These are phyloP conservation scores for Arctostaphylos glauca DNA, from an alignment of 148 eudicot genomes.

Conservation along the genomic window DNA sequence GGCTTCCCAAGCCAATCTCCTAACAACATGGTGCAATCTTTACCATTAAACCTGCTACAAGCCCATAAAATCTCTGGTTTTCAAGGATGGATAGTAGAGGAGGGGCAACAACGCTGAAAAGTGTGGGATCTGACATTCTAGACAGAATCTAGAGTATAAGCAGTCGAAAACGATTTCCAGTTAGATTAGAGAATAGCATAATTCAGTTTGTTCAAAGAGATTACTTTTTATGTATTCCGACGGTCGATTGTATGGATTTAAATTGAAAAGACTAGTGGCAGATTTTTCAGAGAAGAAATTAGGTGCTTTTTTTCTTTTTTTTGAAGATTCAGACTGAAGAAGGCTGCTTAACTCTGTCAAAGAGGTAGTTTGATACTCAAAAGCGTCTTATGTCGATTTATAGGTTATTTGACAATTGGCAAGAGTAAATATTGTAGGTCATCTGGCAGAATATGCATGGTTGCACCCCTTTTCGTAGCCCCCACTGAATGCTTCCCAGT, in stretches of 20 bases:
- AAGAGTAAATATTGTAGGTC: background rate
- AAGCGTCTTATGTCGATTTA: background rate
- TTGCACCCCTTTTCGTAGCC: background rate
- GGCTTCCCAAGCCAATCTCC: conserved; percentile 1
- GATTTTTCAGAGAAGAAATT: too few relatives aligned
- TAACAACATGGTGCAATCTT: background rate
- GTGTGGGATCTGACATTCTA: background rate
- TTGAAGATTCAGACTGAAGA: background rate
- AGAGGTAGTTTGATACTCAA: background rate
- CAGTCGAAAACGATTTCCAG: background rate
- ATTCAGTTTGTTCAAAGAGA: background rate
- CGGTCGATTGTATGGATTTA: too few relatives aligned
- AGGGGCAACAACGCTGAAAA: background rate
- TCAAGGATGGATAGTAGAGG: background rate
- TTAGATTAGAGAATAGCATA: background rate
- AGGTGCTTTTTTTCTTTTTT: too few relatives aligned
- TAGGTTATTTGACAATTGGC: background rate
- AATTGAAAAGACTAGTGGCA: too few relatives aligned
- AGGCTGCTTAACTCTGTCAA: conserved; percentile 5
- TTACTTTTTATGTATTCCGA: too few relatives aligned
- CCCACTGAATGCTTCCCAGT: background rate
- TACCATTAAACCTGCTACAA: background rate
- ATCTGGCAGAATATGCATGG: background rate
- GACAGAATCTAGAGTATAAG: background rate
- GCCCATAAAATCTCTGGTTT: background rate